These are phyloP conservation scores for Camellia lanceoleosa DNA, from an alignment of 148 eudicot genomes.

Conservation along the genomic window DNA sequence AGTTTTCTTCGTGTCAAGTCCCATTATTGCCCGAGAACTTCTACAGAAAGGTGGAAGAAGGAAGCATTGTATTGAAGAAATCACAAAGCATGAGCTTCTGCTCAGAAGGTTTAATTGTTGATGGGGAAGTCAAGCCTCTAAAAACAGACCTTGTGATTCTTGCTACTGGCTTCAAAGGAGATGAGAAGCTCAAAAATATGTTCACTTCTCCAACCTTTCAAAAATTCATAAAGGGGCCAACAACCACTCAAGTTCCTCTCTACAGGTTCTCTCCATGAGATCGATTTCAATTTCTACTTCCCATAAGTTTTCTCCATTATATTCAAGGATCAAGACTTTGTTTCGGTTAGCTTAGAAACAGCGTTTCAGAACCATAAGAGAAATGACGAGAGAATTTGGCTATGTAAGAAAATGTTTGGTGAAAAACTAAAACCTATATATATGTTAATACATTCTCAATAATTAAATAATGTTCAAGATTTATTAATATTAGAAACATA, in stretches of 20 bases:
- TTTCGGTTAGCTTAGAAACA: no score
- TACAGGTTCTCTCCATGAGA: constrained; percentile 32
- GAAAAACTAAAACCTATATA: no score
- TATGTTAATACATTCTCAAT: no score
- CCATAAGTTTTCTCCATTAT: no score
- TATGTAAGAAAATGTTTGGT: no score
- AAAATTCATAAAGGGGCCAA: constrained; percentile 26
- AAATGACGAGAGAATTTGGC: no score
- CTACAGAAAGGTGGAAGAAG: constrained; percentile 36
- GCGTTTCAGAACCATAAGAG: no score
- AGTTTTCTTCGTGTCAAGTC: constrained; percentile 28
- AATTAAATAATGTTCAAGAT: no score
- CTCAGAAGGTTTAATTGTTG: constrained; percentile 28
- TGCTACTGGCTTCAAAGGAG: constrained; percentile 50
- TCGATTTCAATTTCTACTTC: no score
- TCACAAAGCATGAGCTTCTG: constrained; percentile 26
- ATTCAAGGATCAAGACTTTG: no score
- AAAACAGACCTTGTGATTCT: constrained; percentile 40
- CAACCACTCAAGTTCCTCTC: constrained; percentile 21
- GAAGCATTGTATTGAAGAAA: constrained; percentile 41
- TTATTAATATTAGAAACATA: no score
- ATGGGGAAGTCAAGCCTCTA: constrained; percentile 16
- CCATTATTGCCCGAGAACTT: constrained; percentile 32
- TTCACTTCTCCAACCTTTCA: constrained; percentile 30
- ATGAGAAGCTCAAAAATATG: constrained; percentile 34